Evolutionary conservation across 148 eudicot species (phyloP), one percentile per base, ranked within the genome.

Genomic region (Amaranthus hypochondriacus): DNA sequence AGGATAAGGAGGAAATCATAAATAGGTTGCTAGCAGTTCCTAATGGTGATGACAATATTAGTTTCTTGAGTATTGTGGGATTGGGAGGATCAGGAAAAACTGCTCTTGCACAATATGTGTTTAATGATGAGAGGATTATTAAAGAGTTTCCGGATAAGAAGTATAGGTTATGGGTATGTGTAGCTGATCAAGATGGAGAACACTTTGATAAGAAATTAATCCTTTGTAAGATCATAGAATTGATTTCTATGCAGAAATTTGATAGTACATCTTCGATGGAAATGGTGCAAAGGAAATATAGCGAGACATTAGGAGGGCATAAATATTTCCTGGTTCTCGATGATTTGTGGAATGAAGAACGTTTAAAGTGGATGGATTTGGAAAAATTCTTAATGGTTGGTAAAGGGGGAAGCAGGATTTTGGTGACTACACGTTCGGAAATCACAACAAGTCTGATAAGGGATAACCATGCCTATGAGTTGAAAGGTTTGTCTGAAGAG

Each of bases 71-170:
- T 8, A 74, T 74, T 9, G 72, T 75, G 13, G 81, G 84, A 6
- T 47, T 70, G 12, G 81, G 78, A 12, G 84, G 84, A 14, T 46
- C 77, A 18, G 84, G 84, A 5, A 81, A 82, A 65, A 82, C 84
- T 1, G 62, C 81, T 39, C 71, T 82, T 46, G 82, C 79, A 13
- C 68, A 75, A 58, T 39, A 75, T 13, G 78, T 78, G 7, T 82
- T 28, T 48, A 82, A 76, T 50, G 75, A 82, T 63, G 43, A 69
- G 0, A 54, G 28, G 56, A 60, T 81, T 62, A 13, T 6, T 12
- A 28, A 56, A 2, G 56, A 51, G 13, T 79, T 78, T 52, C 52
- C 18, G 18, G 18, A 59, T 43, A 28, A 10, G 9, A 28, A 10
- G 9, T 28, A 21, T 9, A 62, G 18, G 66, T 42, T 78, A 48